phyloP scores from a whole-genome alignment of 2,329 filamentous ascomycete genomes.

The Pezicula neosporulosa region DNA sequence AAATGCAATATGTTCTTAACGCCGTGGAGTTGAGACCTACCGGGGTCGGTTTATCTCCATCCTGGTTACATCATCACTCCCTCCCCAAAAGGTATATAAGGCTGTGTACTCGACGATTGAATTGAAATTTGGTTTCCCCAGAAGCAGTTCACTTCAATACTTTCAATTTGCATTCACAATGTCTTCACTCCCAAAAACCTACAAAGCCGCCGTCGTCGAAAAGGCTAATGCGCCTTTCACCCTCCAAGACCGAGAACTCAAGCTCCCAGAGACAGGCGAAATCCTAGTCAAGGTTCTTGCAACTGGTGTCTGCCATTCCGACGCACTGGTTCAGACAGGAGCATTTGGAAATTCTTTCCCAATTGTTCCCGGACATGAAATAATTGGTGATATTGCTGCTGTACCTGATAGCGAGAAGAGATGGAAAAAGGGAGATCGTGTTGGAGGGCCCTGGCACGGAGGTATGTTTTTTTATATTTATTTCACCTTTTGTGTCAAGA shows the following conservation, averaged over 20 bases:
- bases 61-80: too few species aligned
- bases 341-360: conserved; percentile 54
- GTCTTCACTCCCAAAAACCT: conserved; percentile 55
- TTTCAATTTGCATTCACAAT: conserved; percentile 9
- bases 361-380: conserved; percentile 66
- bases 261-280: conserved; percentile 51
- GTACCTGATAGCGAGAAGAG: conserved; percentile 53
- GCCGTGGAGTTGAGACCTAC: too few species aligned
- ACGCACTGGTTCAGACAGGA: conserved; percentile 36
- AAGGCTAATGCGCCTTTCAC: conserved; percentile 46
- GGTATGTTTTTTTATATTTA: conserved; percentile 32
- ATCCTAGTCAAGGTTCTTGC: conserved; percentile 69
- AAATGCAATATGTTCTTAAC: too few species aligned
- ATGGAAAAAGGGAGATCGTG: conserved; percentile 61
- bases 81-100: too few species aligned
- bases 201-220: conserved; percentile 62
- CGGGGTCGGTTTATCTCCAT: too few species aligned
- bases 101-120: too few species aligned
- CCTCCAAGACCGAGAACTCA: conserved; percentile 57
- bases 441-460: conserved; percentile 69
- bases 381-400: conserved; percentile 63
- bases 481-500: neutral
- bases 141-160: too few species aligned
- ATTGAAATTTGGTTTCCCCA: too few species aligned
- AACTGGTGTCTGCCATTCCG: conserved; percentile 63